Evolutionary conservation across 73 alveolate species (phyloP).

Genomic region (Diophrys appendiculata): DNA sequence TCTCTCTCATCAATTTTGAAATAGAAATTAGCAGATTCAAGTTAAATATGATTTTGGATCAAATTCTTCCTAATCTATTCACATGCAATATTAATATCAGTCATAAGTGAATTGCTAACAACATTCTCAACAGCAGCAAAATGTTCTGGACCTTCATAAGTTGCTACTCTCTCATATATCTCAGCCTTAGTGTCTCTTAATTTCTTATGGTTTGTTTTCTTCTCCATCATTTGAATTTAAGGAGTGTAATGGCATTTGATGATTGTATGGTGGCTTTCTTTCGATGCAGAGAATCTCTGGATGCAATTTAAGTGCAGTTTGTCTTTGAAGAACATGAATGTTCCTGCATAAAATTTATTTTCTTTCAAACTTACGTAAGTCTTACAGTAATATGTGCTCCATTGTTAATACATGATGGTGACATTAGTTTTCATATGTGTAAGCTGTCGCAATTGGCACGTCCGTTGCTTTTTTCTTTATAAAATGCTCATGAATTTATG

Average conservation of each 20-base stretch:
- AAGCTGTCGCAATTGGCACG: background rate
- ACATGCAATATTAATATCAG: slow-evolving; percentile 29
- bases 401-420: background rate
- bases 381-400: slow-evolving; percentile 2
- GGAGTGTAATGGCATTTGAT: slow-evolving; percentile 32
- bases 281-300: background rate
- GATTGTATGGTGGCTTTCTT: background rate
- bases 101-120: slow-evolving; percentile 12
- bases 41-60: background rate
- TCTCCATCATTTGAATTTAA: slow-evolving; percentile 4
- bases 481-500: slow-evolving; percentile 3
- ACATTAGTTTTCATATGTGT: background rate
- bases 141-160: slow-evolving; percentile 38
- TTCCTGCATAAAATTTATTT: background rate
- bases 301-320: slow-evolving; percentile 1
- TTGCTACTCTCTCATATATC: slow-evolving; percentile 10
- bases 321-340: slow-evolving; percentile 4
- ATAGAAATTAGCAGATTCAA: slow-evolving; percentile 27
- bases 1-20: slow-evolving; percentile 27
- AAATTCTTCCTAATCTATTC: slow-evolving; percentile 7
- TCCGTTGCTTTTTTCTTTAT: background rate
- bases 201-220: background rate
- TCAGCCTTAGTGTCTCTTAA: background rate
- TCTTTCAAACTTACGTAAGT: background rate
- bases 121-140: slow-evolving; percentile 21